Evolutionary conservation across 495 filamentous ascomycete species (phyloP), one percentile per base, ranked within the genome.

Genomic region (Arthonia radiata): DNA sequence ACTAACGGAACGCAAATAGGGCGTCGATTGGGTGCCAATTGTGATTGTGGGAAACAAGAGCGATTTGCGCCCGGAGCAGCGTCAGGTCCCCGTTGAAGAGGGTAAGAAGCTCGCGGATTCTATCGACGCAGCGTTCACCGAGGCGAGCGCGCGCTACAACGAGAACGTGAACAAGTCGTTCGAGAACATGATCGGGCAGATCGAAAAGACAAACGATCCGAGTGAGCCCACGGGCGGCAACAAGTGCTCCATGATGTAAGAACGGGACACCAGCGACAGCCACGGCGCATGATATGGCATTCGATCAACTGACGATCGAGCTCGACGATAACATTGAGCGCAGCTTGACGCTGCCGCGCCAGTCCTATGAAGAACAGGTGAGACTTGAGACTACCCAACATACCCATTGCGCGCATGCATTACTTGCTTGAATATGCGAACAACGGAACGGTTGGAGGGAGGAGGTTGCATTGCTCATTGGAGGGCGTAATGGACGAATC

Each of bases 11-110:
- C 6, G 13, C 8, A 11, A 12, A 11, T 30, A 97, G 86, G 86
- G 89, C 39, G 71, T 79, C 23, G 81, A 92, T 30, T 72, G 65
- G 53, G 80, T 90, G 31, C 89, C 86, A 9, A 67, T 94, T 37
- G 75, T 86, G 34, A 67, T 99, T 26, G 83, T 99, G 13, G 86
- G 79, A 35, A 99, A 99, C 54, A 99, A 99, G 56, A 77, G 67
- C 37, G 86, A 99, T 47, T 62, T 99, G 24, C 76, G 82, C 29
- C 61, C 72, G 13, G 82, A 92, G 44, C 83, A 92, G 46, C 72
- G 83, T 28, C 82, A 94, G 47, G 83, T 99, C 32, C 64, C 71
- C 12, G 44, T 63, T 16, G 81, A 92, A 27, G 72, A 90, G 34
- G 86, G 83, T 33, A 67, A 64, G 31, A 64, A 67, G 32, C 52